phyloP scores from a whole-genome alignment of 345 rosid genomes.

The Bruguiera sexangula region DNA sequence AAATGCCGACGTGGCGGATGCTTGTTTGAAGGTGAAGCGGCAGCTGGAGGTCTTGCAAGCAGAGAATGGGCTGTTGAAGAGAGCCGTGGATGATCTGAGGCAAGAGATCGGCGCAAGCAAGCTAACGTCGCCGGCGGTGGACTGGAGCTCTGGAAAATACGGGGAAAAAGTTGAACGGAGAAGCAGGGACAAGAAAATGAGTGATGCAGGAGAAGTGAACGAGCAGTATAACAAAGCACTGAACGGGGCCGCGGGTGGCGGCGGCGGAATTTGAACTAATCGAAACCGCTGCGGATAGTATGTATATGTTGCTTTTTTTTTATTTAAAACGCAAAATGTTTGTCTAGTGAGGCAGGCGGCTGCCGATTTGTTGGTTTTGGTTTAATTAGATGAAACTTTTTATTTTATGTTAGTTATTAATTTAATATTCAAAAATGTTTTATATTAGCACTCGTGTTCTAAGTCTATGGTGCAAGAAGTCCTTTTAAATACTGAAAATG shows the following conservation, averaged over 20 bases:
- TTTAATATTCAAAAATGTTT: too few species aligned
- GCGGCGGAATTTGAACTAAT: constrained; percentile 27
- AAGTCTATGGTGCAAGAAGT: too few species aligned
- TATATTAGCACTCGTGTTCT: too few species aligned
- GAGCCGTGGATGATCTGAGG: constrained; percentile 73
- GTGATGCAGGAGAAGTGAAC: constrained; percentile 45
- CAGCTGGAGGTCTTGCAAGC: constrained; percentile 63
- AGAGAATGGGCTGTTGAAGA: constrained; percentile 59
- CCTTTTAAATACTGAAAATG: too few species aligned
- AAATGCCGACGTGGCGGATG: constrained; percentile 44
- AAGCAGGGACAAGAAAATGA: constrained; percentile 44
- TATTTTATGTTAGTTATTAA: too few species aligned
- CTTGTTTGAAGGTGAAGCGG: constrained; percentile 47
- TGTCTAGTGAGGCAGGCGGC: too few species aligned
- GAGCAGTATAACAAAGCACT: constrained; percentile 69
- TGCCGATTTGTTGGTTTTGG: too few species aligned
- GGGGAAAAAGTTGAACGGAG: constrained; percentile 44
- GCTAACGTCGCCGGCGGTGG: constrained; percentile 18
- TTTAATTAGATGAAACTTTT: too few species aligned
- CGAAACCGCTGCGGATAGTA: not conserved
- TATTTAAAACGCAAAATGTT: not conserved
- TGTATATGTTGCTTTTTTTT: not conserved
- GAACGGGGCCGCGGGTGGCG: constrained; percentile 40
- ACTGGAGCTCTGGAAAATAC: constrained; percentile 38
- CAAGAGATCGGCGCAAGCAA: constrained; percentile 39